These are phyloP conservation scores for Aspergillus sergii DNA, from an alignment of 2,329 filamentous ascomycete species.

Conservation along the genomic window DNA sequence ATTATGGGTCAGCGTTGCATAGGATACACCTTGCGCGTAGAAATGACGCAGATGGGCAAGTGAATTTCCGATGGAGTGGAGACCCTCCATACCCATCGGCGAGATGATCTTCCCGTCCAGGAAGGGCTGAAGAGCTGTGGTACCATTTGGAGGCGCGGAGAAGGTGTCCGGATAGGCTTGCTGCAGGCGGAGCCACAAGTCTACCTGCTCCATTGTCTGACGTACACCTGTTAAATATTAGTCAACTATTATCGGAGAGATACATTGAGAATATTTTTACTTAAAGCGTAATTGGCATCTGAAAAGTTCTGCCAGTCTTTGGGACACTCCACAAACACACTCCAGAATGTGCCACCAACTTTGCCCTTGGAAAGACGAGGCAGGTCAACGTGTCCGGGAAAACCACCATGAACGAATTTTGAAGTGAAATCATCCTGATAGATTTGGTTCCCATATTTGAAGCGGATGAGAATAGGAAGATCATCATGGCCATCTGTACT, in stretches of 20 bases:
- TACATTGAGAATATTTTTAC: conserved; percentile 47
- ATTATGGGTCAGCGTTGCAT: conserved; percentile 88
- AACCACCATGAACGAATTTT: conserved; percentile 70
- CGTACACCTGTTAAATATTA: conserved; percentile 28
- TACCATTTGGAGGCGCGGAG: conserved; percentile 58
- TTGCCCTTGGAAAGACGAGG: conserved; percentile 69
- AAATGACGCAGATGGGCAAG: conserved; percentile 69
- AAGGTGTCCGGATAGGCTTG: conserved; percentile 51
- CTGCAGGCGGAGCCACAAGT: conserved; percentile 38
- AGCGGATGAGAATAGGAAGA: conserved; percentile 72
- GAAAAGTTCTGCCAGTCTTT: conserved; percentile 72
- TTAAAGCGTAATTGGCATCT: conserved; percentile 68
- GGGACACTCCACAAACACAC: conserved; percentile 79
- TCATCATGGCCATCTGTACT: conserved; percentile 83
- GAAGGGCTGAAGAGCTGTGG: conserved; percentile 65
- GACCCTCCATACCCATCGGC: conserved; percentile 78
- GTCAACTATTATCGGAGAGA: neutral
- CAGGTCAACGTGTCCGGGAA: conserved; percentile 75
- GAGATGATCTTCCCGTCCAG: conserved; percentile 68
- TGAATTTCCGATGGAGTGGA: conserved; percentile 90
- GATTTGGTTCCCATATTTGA: conserved; percentile 73
- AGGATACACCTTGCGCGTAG: conserved; percentile 77
- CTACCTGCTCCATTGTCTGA: conserved; percentile 39
- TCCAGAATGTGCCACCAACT: conserved; percentile 87
- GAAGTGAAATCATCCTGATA: conserved; percentile 73